Base-by-base conservation (phyloP, 2,329 filamentous ascomycete species). In the Trichoderma koningii region DNA sequence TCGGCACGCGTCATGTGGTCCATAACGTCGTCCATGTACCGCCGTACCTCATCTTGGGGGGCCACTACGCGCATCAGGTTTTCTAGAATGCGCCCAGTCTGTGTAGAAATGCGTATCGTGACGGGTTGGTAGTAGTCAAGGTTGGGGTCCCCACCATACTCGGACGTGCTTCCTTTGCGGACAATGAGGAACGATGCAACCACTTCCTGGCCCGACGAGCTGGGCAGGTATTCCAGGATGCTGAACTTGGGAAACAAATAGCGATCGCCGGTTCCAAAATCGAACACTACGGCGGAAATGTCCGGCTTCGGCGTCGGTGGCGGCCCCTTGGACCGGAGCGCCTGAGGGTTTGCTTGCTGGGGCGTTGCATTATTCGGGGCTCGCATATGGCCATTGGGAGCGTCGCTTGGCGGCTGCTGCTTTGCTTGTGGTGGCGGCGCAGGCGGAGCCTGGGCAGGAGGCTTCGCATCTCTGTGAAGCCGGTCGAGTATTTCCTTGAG, bases 211-310 rank as follows among this genome's bases (percentile, higher is more conserved):
- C 85, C 84, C 4, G 80, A 76, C 10, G 79, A 72, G 2, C 75
- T 72, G 7, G 77, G 75, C 1, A 88, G 78, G 71, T 86, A 88
- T 73, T 95, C 90, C 56, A 94, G 75, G 41, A 94, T 89, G 75
- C 88, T 90, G 73, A 90, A 89, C 69, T 88, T 90, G 2, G 91
- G 91, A 68, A 95, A 93, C 55, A 92, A 78, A 73, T 91, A 93
- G 28, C 90, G 85, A 74, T 94, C 91, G 52, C 89, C 90, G 3
- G 80, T 86, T 41, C 87, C 87, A 73, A 92, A 91, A 69, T 91
- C 88, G 67, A 92, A 85, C 1, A 89, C 85, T 15, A 90, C 80
- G n/a, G 87, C 87, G 1, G 86, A 83, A 50, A 89, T 83, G 64
- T 89, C 88, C 28, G 84, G 83, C 69, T 85, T 87, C 2, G 81